Evolutionary conservation across 2,329 filamentous ascomycete species (phyloP).

Genomic region (Neocucurbitaria cava): DNA sequence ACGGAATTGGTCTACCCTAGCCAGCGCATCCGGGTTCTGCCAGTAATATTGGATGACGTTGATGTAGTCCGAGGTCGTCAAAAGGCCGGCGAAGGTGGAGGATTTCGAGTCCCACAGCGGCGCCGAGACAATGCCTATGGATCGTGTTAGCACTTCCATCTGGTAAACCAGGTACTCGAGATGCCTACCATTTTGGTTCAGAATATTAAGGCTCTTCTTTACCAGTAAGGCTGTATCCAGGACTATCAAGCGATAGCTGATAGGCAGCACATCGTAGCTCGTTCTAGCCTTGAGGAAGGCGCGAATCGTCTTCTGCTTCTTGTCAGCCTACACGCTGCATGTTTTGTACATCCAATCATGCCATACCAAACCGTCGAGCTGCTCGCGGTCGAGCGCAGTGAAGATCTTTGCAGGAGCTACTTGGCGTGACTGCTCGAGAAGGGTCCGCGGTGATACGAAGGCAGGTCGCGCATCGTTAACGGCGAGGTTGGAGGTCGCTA

Average conservation of each 20-base stretch:
- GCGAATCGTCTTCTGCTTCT: slow-evolving; percentile 75
- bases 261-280: slow-evolving; percentile 95
- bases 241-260: slow-evolving; percentile 94
- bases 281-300: slow-evolving; percentile 96
- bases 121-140: slow-evolving; percentile 89
- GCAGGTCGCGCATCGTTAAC: slow-evolving; percentile 15
- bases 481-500: slow-evolving; percentile 23
- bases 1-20: slow-evolving; percentile 91
- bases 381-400: slow-evolving; percentile 75
- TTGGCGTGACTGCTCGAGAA: slow-evolving; percentile 41
- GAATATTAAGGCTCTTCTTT: slow-evolving; percentile 94
- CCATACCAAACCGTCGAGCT: slow-evolving; percentile 78
- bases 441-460: slow-evolving; percentile 16
- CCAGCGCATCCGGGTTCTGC: slow-evolving; percentile 89
- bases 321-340: slow-evolving; percentile 17
- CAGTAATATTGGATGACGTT: slow-evolving; percentile 99
- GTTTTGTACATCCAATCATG: background rate
- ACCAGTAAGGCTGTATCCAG: slow-evolving; percentile 95
- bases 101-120: slow-evolving; percentile 95
- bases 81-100: slow-evolving; percentile 89
- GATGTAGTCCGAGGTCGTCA: slow-evolving; percentile 97
- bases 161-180: background rate
- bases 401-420: slow-evolving; percentile 46
- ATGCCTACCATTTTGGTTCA: slow-evolving; percentile 86
- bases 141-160: slow-evolving; percentile 16